Evolutionary conservation across 345 rosid genomes (phyloP).

Genomic region (Melastoma malabathricum): DNA sequence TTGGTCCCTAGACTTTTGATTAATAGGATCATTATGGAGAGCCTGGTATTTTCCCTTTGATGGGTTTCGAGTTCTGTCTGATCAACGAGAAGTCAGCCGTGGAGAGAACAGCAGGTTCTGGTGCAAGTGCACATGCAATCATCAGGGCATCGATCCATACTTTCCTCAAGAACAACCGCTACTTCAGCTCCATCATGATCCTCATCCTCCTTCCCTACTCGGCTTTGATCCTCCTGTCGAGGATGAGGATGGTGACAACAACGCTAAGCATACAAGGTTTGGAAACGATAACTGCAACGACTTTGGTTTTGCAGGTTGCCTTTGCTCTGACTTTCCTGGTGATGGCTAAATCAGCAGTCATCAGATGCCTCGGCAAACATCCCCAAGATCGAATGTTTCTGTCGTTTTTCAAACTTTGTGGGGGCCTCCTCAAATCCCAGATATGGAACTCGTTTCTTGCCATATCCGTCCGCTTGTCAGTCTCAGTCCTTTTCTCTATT

Average conservation of each 20-base stretch:
- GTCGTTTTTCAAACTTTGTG: conserved; percentile 3
- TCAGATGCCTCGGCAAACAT: conserved; percentile 12
- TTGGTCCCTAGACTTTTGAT: too few species aligned
- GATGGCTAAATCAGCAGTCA: conserved; percentile 22
- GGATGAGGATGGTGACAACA: neutral
- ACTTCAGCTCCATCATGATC: conserved; percentile 15
- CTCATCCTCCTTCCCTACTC: conserved; percentile 32
- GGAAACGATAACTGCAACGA: neutral
- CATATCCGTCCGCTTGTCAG: neutral
- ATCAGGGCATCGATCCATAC: conserved; percentile 29
- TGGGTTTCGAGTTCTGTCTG: neutral
- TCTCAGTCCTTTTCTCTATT: neutral
- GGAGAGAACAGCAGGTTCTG: conserved; percentile 13
- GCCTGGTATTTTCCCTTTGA: neutral
- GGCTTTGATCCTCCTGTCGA: conserved; percentile 18
- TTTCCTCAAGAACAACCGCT: conserved; percentile 20
- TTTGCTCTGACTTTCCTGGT: conserved; percentile 15
- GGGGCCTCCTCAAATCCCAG: conserved; percentile 15
- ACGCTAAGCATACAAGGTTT: too few species aligned
- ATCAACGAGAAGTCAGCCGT: conserved; percentile 8
- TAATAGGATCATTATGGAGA: neutral
- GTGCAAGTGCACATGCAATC: conserved; percentile 3
- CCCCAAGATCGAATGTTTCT: conserved; percentile 4
- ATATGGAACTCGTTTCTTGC: conserved; percentile 3
- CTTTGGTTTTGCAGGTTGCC: conserved; percentile 9